Percentiles rank a stretch among this genome's conserved stretches.
phyloP scores from a whole-genome alignment of 2,329 filamentous ascomycete species.

The Thermomyces lanuginosus region DNA sequence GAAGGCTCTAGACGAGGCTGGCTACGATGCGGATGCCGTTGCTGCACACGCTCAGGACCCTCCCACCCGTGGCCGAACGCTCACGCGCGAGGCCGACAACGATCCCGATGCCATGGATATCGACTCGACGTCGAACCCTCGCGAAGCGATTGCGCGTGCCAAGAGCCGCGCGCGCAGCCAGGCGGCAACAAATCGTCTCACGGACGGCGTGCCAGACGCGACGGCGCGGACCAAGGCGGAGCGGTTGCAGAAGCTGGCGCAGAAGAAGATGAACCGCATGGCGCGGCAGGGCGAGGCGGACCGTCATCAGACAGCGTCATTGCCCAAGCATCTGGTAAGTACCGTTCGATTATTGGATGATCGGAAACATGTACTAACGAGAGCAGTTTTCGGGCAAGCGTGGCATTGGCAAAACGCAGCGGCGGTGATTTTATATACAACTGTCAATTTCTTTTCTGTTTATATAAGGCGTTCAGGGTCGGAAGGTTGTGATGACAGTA shows the following conservation, averaged over 20 bases:
- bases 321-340: conserved; percentile 83
- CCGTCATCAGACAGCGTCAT: conserved; percentile 63
- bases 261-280: conserved; percentile 98
- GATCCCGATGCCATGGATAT: conserved; percentile 55
- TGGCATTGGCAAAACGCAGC: conserved; percentile 68
- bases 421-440: conserved; percentile 24
- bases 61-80: conserved; percentile 51
- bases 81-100: conserved; percentile 46
- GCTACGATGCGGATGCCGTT: conserved; percentile 65
- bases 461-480: too few relatives aligned
- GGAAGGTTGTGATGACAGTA: too few relatives aligned
- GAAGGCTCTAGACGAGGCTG: conserved; percentile 65
- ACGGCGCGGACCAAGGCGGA: conserved; percentile 60
- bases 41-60: conserved; percentile 47
- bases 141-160: conserved; percentile 44
- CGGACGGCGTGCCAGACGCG: conserved; percentile 46
- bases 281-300: conserved; percentile 93
- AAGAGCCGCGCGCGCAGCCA: conserved; percentile 52
- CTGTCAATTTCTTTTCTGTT: too few relatives aligned
- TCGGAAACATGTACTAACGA: conserved; percentile 4
- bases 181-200: conserved; percentile 31
- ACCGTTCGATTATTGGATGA: conserved; percentile 18
- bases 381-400: conserved; percentile 75
- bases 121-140: conserved; percentile 21
- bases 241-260: conserved; percentile 68